These are phyloP conservation scores for Yarrowia keelungensis DNA, from an alignment of 805 yeast genomes.

Conservation along the genomic window DNA sequence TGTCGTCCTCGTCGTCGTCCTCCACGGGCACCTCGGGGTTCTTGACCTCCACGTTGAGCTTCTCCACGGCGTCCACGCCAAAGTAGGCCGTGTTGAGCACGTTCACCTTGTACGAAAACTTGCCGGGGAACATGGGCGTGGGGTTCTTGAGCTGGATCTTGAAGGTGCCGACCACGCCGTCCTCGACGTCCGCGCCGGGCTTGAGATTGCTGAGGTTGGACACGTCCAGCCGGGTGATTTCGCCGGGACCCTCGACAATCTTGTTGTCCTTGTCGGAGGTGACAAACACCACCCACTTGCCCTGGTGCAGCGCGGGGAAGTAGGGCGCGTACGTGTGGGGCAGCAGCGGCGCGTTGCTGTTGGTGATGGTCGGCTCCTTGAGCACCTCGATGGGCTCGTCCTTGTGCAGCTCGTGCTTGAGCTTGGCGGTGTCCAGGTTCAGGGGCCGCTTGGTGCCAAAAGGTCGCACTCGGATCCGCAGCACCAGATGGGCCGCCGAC, in stretches of 20 bases:
- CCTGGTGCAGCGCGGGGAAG: constrained; percentile 65
- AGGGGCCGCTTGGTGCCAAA: constrained; percentile 55
- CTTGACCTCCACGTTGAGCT: constrained; percentile 72
- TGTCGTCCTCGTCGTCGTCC: constrained; percentile 56
- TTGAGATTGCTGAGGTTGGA: constrained; percentile 62
- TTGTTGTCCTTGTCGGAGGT: constrained; percentile 79
- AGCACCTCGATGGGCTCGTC: constrained; percentile 55
- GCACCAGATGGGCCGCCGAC: constrained; percentile 73
- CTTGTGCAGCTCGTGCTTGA: constrained; percentile 44
- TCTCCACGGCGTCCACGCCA: constrained; percentile 79
- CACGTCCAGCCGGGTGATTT: constrained; percentile 59
- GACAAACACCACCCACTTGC: constrained; percentile 72
- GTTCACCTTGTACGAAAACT: constrained; percentile 69
- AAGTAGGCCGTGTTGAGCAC: constrained; percentile 79
- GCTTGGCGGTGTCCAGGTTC: constrained; percentile 41
- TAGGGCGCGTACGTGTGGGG: constrained; percentile 75
- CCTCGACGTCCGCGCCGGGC: constrained; percentile 55
- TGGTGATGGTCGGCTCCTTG: constrained; percentile 72
- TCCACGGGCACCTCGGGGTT: constrained; percentile 54
- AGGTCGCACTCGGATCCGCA: constrained; percentile 79
- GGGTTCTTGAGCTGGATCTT: constrained; percentile 76
- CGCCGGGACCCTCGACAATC: constrained; percentile 71
- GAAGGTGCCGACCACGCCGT: constrained; percentile 67
- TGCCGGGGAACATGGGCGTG: constrained; percentile 76
- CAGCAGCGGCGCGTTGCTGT: constrained; percentile 70